Base-by-base conservation (phyloP, 1,284 basidiomycete species). In the Hortiboletus rubellus region DNA sequence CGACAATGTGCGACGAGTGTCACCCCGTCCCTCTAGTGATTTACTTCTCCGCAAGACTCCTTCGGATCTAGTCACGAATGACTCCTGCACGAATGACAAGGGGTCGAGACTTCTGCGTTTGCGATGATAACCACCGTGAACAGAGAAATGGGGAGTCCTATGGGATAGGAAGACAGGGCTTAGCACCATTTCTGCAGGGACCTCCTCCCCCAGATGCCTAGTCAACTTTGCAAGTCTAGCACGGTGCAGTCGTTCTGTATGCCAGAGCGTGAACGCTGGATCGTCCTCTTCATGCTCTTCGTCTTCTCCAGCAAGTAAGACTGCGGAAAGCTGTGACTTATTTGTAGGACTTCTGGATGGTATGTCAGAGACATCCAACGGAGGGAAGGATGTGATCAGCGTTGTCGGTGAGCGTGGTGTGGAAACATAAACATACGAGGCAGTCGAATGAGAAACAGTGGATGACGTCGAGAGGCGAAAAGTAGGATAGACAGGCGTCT, bases 211-310 rank as follows among this genome's bases (percentile, higher is more conserved):
- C 7, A 78, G 65, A 60, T 75, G 69, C 15, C 75, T 75, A 5
- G 70, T 70, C 45, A 79, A 70, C 60, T 78, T 79, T 15, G 74
- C 74, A 47, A 74, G 64, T 45, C 76, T 73, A 31, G 69, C 64
- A 31, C 73, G 71, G 46, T 72, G 67, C 17, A 71, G 41, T 49
- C 66, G 68, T 58, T 69, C 66, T 5, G 55, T 64, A 43, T 60
- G 63, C 49, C 54, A 59, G 24, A 51, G 41, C 11, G 42, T 46
- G 45, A 40, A 46, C 52, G 24, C 41, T 40, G 40, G 45, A 51
- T 59, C 57, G 17, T 59, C 52, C 47, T 49, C 63, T 11, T 46
- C 47, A 7, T 27, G 12, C 1, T 55, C 59, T 37, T 56, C 55
- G n/a, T 50, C 50, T 45, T 54, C 50, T 45, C 18, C 22, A 36